These are phyloP conservation scores for Saussurea involucrata DNA, from an alignment of 129 eudicot species.

Conservation along the genomic window DNA sequence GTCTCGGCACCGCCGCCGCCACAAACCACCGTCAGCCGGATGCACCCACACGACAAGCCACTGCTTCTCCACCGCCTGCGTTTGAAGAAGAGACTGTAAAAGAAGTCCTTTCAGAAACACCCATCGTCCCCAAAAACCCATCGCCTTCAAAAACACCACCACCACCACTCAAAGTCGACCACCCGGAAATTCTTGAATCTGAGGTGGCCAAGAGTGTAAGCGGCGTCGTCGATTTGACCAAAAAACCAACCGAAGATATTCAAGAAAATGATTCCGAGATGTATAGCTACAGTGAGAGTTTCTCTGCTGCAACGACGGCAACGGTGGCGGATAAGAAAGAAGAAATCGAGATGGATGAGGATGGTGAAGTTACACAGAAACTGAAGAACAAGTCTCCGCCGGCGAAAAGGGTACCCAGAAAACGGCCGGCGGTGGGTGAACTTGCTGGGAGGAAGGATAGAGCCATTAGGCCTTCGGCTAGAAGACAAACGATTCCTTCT, in stretches of 20 bases:
- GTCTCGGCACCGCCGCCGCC: conserved; percentile 40
- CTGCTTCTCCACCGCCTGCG: conserved; percentile 2
- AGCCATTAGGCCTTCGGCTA: conserved; percentile 25
- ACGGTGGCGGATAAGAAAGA: conserved; percentile 29
- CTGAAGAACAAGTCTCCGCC: conserved; percentile 18
- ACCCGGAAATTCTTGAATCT: neutral
- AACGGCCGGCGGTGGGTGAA: conserved; percentile 20
- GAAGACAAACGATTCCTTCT: conserved; percentile 19
- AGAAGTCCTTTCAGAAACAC: conserved; percentile 40
- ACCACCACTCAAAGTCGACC: neutral
- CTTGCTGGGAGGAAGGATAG: conserved; percentile 9
- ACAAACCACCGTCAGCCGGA: conserved; percentile 14
- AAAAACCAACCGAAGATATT: conserved; percentile 1
- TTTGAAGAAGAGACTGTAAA: conserved; percentile 34
- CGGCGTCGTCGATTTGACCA: neutral
- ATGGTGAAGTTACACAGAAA: conserved; percentile 55
- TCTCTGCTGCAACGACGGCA: conserved; percentile 42
- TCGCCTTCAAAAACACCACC: neutral
- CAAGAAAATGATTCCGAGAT: conserved; percentile 44
- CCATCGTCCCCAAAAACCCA: conserved; percentile 20
- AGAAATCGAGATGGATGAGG: conserved; percentile 38
- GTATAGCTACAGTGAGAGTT: conserved; percentile 64
- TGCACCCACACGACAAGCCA: neutral
- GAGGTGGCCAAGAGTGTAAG: neutral
- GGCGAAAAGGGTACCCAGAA: conserved; percentile 16